phyloP scores from a whole-genome alignment of 1,284 basidiomycete genomes.

The Cutaneotrichosporon sp. region DNA sequence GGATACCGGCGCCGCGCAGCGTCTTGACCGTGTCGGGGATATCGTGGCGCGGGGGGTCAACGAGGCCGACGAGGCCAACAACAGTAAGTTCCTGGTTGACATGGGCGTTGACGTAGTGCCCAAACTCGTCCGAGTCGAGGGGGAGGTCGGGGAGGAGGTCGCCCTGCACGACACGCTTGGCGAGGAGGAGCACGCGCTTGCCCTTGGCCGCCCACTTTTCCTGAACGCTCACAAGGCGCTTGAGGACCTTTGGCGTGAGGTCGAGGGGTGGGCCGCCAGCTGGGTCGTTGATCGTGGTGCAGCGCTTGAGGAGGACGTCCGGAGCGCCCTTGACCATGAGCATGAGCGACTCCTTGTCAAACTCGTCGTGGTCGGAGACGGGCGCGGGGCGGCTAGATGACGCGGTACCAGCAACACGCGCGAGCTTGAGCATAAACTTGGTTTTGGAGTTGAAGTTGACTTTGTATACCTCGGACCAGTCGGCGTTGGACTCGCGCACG shows the following conservation, averaged over 20 bases:
- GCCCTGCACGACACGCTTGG: conserved; percentile 41
- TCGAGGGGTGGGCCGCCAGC: conserved; percentile 46
- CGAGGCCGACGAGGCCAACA: conserved; percentile 60
- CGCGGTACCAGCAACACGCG: conserved; percentile 4
- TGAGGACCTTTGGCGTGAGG: conserved; percentile 37
- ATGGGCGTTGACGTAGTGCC: conserved; percentile 34
- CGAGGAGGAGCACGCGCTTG: conserved; percentile 57
- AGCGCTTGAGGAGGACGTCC: conserved; percentile 56
- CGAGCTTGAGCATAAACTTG: conserved; percentile 59
- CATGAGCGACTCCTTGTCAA: conserved; percentile 31
- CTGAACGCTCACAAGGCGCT: conserved; percentile 49
- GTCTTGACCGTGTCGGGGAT: conserved; percentile 54
- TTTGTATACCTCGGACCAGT: conserved; percentile 48
- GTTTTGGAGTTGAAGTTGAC: conserved; percentile 61
- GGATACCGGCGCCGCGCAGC: conserved; percentile 58
- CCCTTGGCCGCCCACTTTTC: conserved; percentile 56
- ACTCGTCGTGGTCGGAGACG: conserved; percentile 14
- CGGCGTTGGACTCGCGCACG: conserved; percentile 33
- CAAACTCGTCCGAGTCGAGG: conserved; percentile 46
- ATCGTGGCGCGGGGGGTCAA: conserved; percentile 61
- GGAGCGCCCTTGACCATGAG: conserved; percentile 59
- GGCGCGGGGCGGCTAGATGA: not conserved
- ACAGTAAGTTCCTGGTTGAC: conserved; percentile 53
- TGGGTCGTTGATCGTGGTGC: conserved; percentile 47
- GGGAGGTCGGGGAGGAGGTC: conserved; percentile 19